Base-by-base conservation (phyloP, 2,329 filamentous ascomycete species). In the Penicillium vulpinum region DNA sequence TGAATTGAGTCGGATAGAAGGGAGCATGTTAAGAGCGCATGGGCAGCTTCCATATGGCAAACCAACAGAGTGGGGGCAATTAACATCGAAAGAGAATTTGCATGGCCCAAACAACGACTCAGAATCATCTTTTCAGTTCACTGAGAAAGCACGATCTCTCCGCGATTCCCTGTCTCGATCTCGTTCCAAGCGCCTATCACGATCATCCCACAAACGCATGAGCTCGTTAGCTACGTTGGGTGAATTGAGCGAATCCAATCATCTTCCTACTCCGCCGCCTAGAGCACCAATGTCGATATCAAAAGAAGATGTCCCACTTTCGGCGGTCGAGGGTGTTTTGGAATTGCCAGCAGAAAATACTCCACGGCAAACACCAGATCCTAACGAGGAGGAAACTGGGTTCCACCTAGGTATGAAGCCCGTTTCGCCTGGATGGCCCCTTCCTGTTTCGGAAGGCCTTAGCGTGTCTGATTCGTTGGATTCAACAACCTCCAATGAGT, bases 331-430 rank as follows among this genome's bases (percentile, higher is more conserved):
- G 48, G 73, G 73, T 0, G 61, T 67, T 13, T 59, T 74, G 15
- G 70, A 71, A 51, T 62, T 73, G 39, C 72, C 67, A 39, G 63
- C 74, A 21, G 73, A 76, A 48, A 70, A 64, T n/a, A 75, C 73
- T 2, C 71, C 75, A 2, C 65, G 70, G 21, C 69, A 70, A 18
- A 75, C 72, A 3, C 72, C 73, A 18, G 74, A 75, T 40, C 66
- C 64, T 22, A 68, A 69, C 28, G 59, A 67, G 6, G 64, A 67
- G 13, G 59, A 59, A 24, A 51, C 55, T 22, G 62, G 59, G 2
- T 64, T 63, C 13, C 60, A 65, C 38, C 48, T 66, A n/a, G 65
- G 62, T 16, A 70, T 68, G 52, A 67, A 67, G 8, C 67, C 67
- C 8, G 52, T 69, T 5, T 72, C 69, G 24, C 68, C 62, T 16